phyloP scores from a whole-genome alignment of 345 rosid species.

The Heritiera fomes region DNA sequence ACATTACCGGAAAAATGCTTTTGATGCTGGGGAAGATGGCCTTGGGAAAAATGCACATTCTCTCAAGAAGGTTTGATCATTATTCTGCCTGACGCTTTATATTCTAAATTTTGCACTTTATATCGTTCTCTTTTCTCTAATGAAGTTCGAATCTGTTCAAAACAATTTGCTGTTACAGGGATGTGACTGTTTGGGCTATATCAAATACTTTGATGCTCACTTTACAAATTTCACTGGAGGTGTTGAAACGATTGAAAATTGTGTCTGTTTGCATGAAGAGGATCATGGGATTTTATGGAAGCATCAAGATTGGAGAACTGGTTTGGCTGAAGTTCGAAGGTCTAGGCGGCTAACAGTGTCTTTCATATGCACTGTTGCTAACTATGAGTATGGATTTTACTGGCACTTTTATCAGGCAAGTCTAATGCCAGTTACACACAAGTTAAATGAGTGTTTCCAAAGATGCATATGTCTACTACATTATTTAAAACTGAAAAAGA shows the following conservation, averaged over 20 bases:
- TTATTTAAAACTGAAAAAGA: neutral
- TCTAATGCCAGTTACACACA: neutral
- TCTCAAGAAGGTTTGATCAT: conserved; percentile 52
- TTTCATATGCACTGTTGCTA: conserved; percentile 72
- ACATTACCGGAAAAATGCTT: conserved; percentile 73
- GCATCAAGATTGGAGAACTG: conserved; percentile 89
- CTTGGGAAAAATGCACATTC: conserved; percentile 81
- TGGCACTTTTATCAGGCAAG: conserved; percentile 84
- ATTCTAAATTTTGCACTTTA: neutral
- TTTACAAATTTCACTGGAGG: conserved; percentile 75
- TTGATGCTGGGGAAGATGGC: conserved; percentile 86
- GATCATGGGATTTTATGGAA: conserved; percentile 77
- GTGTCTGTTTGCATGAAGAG: conserved; percentile 81
- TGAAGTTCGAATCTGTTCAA: conserved; percentile 8
- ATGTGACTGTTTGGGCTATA: conserved; percentile 70
- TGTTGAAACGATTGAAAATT: conserved; percentile 71
- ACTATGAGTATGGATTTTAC: conserved; percentile 73
- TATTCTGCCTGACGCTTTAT: neutral
- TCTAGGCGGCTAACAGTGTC: conserved; percentile 69
- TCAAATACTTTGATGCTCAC: conserved; percentile 78
- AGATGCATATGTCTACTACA: neutral
- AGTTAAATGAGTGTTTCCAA: neutral
- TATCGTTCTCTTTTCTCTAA: neutral
- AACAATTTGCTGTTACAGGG: conserved; percentile 38
- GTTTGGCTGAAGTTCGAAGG: conserved; percentile 70